Conservation (phyloP, 495 filamentous ascomycete species). For the Talaromyces trachyspermus region DNA sequence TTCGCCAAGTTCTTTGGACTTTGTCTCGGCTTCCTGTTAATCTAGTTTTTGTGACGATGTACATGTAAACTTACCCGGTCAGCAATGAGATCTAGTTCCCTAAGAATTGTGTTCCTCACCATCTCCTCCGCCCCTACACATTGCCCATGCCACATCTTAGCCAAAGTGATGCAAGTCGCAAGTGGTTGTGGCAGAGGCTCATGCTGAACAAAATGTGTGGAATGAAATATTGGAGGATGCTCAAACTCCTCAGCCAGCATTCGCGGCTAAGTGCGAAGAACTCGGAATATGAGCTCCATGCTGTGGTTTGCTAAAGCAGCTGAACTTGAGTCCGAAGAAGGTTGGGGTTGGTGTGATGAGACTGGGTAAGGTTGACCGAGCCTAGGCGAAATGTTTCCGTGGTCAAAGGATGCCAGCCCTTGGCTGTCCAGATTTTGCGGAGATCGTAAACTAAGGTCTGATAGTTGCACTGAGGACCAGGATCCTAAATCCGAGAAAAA, state of each 20-base stretch:
- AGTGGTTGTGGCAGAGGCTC: slow-evolving; percentile 17
- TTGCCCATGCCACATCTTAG: slow-evolving; percentile 33
- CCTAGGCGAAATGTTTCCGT: too few relatives aligned
- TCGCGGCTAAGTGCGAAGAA: slow-evolving; percentile 28
- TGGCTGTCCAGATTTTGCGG: too few relatives aligned
- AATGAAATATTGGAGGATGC: slow-evolving; percentile 27
- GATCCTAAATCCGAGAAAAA: too few relatives aligned
- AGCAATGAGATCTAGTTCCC: slow-evolving; percentile 22
- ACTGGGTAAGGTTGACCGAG: too few relatives aligned
- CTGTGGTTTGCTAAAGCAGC: too few relatives aligned
- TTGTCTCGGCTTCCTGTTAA: too few relatives aligned
- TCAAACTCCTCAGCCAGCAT: slow-evolving; percentile 30
- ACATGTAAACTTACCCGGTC: slow-evolving; percentile 16
- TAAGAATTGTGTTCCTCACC: slow-evolving; percentile 19
- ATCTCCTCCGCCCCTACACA: slow-evolving; percentile 21
- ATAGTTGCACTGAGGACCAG: too few relatives aligned
- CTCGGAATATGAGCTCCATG: slow-evolving; percentile 29
- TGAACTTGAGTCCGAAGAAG: too few relatives aligned
- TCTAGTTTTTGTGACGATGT: too few relatives aligned
- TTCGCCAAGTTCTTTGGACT: slow-evolving; percentile 22
- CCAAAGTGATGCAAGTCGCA: slow-evolving; percentile 28
- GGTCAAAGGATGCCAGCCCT: too few relatives aligned
- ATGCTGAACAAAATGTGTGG: slow-evolving; percentile 12
- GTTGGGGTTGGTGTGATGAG: too few relatives aligned
- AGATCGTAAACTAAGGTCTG: too few relatives aligned